phyloP scores from a whole-genome alignment of 345 rosid species.

The Aquilaria malaccensis region DNA sequence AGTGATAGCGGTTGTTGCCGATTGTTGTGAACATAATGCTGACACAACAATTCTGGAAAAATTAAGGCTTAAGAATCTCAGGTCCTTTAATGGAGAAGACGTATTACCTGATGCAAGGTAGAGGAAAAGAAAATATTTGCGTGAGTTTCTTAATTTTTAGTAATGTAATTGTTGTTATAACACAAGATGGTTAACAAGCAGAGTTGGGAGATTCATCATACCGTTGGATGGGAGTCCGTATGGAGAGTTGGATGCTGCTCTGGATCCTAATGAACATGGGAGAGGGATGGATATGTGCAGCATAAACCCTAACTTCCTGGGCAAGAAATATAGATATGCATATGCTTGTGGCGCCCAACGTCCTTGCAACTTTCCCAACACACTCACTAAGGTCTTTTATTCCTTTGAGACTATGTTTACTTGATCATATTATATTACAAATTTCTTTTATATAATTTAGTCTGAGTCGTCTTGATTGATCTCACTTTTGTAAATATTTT shows the following conservation, averaged over 20 bases:
- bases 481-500: no score
- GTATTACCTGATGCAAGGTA: conserved; percentile 88
- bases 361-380: conserved; percentile 95
- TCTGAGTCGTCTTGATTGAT: no score
- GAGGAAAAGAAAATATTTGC: no score
- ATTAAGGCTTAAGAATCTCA: conserved; percentile 71
- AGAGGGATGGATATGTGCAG: conserved; percentile 98
- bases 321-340: conserved; percentile 68
- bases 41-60: conserved; percentile 70
- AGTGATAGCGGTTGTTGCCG: conserved; percentile 55
- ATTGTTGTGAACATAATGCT: conserved; percentile 88
- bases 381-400: conserved; percentile 69
- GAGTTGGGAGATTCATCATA: conserved; percentile 90
- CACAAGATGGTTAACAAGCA: conserved; percentile 9
- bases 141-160: no score
- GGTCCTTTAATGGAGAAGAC: conserved; percentile 51
- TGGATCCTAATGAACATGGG: conserved; percentile 89
- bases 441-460: no score
- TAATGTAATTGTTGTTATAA: no score
- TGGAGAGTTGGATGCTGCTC: conserved; percentile 68
- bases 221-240: conserved; percentile 81
- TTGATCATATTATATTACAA: background rate
- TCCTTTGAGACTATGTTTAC: background rate
- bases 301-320: conserved; percentile 68
- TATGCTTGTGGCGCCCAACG: conserved; percentile 95